Evolutionary conservation across 306 rosid genomes (phyloP).

Genomic region (Phaseolus lunatus): DNA sequence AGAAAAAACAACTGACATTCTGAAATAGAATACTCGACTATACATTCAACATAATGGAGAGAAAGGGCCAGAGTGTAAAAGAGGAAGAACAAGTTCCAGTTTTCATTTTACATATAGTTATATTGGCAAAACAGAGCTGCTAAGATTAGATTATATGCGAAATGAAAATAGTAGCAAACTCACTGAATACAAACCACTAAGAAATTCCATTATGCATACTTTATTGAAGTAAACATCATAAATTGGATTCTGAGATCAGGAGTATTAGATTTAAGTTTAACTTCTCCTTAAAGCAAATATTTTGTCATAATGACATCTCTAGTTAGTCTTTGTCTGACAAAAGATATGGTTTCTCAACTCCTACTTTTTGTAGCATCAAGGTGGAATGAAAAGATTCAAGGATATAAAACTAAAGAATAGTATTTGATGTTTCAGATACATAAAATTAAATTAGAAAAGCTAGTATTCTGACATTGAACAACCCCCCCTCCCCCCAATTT

Average conservation of each 20-base stretch:
- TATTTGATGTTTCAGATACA: background rate
- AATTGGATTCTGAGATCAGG: constrained; percentile 22
- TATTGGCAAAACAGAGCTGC: constrained; percentile 25
- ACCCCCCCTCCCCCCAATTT: background rate
- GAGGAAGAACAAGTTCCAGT: constrained; percentile 5
- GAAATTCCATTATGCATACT: background rate
- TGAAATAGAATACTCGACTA: constrained; percentile 33
- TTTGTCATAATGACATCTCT: constrained; percentile 29
- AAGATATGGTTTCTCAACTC: background rate
- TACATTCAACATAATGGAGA: constrained; percentile 31
- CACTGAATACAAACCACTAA: constrained; percentile 19
- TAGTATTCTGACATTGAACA: background rate
- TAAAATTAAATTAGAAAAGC: background rate
- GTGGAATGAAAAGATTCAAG: constrained; percentile 11
- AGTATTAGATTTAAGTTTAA: constrained; percentile 7
- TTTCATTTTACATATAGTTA: constrained; percentile 7
- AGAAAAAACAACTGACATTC: constrained; percentile 32
- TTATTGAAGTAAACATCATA: constrained; percentile 15
- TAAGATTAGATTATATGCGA: constrained; percentile 24
- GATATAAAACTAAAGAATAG: constrained; percentile 14
- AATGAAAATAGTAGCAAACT: constrained; percentile 16
- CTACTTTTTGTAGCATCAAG: constrained; percentile 14
- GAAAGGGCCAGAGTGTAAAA: constrained; percentile 27
- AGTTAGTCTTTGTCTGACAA: background rate
- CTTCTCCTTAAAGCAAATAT: constrained; percentile 6